These are phyloP conservation scores for Thermothelomyces thermophilus DNA, from an alignment of 2,329 filamentous ascomycete species.

Conservation along the genomic window DNA sequence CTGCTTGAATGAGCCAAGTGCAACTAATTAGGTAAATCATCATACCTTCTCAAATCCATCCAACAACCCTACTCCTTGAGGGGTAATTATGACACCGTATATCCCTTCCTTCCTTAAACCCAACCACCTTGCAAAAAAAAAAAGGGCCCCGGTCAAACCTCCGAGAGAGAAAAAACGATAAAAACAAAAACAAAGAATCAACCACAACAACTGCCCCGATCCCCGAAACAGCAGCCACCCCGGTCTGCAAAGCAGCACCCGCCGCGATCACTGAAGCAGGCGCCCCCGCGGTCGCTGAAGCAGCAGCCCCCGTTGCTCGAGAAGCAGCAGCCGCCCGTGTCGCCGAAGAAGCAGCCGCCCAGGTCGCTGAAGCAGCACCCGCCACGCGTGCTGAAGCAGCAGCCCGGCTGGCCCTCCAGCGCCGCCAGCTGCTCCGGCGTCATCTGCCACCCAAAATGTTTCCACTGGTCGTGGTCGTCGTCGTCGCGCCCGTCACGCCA, in stretches of 20 bases:
- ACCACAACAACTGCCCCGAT: too few relatives aligned
- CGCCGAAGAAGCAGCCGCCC: slow-evolving; percentile 20
- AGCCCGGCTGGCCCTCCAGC: slow-evolving; percentile 2
- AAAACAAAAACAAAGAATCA: too few relatives aligned
- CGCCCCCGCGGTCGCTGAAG: slow-evolving; percentile 14
- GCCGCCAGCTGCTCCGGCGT: background rate
- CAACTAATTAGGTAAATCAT: too few relatives aligned
- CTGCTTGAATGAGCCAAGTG: too few relatives aligned
- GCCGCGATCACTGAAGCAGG: slow-evolving; percentile 10
- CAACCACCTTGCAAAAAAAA: too few relatives aligned
- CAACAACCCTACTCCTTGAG: too few relatives aligned
- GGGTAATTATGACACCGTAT: too few relatives aligned
- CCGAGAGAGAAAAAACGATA: too few relatives aligned
- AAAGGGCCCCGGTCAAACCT: too few relatives aligned
- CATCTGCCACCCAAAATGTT: background rate
- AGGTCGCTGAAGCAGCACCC: slow-evolving; percentile 20
- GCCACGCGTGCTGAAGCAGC: slow-evolving; percentile 9
- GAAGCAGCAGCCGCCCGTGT: slow-evolving; percentile 18
- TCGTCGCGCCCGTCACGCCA: too few relatives aligned
- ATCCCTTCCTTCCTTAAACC: too few relatives aligned
- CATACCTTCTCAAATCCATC: too few relatives aligned
- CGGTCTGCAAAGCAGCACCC: slow-evolving; percentile 11
- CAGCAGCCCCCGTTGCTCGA: slow-evolving; percentile 16
- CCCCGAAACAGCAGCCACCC: background rate
- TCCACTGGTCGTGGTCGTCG: background rate